Evolutionary conservation across 805 yeast species (phyloP).

Genomic region (Pichia membranifaciens): DNA sequence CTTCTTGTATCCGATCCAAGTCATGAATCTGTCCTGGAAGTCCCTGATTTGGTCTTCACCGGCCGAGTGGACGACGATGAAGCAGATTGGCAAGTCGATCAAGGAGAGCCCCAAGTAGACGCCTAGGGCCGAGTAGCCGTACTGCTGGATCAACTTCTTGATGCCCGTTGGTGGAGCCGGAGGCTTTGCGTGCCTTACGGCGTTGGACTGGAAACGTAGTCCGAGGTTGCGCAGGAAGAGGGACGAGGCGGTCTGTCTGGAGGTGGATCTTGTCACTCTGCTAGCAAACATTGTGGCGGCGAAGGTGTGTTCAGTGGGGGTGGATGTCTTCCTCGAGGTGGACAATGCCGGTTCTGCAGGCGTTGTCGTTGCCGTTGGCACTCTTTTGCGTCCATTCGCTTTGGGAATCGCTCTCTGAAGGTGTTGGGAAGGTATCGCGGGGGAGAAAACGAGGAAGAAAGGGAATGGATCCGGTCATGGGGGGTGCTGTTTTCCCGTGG

Average conservation of each 20-base stretch:
- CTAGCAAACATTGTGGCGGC: conserved; percentile 1
- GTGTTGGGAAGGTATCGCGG: too few species aligned
- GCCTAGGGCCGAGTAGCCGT: conserved; percentile 88
- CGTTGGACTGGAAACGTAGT: conserved; percentile 15
- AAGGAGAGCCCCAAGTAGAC: conserved; percentile 70
- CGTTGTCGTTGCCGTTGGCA: too few species aligned
- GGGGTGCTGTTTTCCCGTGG: too few species aligned
- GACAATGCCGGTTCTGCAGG: too few species aligned
- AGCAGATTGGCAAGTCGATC: conserved; percentile 81
- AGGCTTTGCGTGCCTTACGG: conserved; percentile 11
- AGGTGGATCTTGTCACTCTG: background rate
- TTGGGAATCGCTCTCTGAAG: too few species aligned
- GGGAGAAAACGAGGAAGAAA: too few species aligned
- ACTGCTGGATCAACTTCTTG: conserved; percentile 69
- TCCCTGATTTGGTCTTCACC: conserved; percentile 79
- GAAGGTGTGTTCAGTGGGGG: too few species aligned
- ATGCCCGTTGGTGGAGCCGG: conserved; percentile 38
- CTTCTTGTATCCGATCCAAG: conserved; percentile 45
- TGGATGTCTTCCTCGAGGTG: too few species aligned
- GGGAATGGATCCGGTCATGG: too few species aligned
- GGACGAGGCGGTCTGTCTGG: conserved; percentile 1
- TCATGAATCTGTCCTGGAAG: conserved; percentile 56
- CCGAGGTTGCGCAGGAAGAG: conserved; percentile 7
- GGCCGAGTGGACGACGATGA: conserved; percentile 71
- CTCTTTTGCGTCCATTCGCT: too few species aligned